Evolutionary conservation across 495 filamentous ascomycete species (phyloP).

Genomic region (Penicillium egyptiacum): DNA sequence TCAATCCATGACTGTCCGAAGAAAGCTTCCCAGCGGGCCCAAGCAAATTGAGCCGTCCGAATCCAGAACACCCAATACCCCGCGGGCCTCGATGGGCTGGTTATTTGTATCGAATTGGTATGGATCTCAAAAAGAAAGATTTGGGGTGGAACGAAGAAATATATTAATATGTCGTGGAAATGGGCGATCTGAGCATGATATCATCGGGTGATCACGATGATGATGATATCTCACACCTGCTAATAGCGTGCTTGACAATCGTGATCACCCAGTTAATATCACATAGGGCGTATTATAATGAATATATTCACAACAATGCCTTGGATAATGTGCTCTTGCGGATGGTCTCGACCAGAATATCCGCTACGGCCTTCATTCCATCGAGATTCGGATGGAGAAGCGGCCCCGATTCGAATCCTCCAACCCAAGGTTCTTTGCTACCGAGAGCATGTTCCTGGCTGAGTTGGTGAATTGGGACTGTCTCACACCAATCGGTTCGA

Average conservation of each 20-base stretch:
- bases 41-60: too few relatives aligned
- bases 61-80: too few relatives aligned
- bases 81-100: too few relatives aligned
- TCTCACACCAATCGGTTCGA: constrained; percentile 33
- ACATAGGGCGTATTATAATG: neutral
- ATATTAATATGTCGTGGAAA: too few relatives aligned
- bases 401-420: constrained; percentile 29
- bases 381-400: constrained; percentile 36
- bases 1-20: too few relatives aligned
- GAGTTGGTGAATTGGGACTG: constrained; percentile 21
- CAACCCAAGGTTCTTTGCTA: constrained; percentile 38
- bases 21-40: too few relatives aligned
- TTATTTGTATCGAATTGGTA: too few relatives aligned
- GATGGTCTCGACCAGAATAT: constrained; percentile 19
- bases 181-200: constrained; percentile 7
- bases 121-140: too few relatives aligned
- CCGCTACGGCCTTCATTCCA: constrained; percentile 37
- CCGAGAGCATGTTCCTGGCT: constrained; percentile 40
- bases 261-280: neutral
- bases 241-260: neutral
- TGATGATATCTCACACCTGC: neutral
- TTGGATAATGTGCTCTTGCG: neutral
- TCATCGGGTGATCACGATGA: neutral
- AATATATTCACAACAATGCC: neutral
- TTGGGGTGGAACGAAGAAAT: too few relatives aligned